These are phyloP conservation scores for Suillus clintonianus DNA, from an alignment of 768 basidiomycete genomes.

Conservation along the genomic window DNA sequence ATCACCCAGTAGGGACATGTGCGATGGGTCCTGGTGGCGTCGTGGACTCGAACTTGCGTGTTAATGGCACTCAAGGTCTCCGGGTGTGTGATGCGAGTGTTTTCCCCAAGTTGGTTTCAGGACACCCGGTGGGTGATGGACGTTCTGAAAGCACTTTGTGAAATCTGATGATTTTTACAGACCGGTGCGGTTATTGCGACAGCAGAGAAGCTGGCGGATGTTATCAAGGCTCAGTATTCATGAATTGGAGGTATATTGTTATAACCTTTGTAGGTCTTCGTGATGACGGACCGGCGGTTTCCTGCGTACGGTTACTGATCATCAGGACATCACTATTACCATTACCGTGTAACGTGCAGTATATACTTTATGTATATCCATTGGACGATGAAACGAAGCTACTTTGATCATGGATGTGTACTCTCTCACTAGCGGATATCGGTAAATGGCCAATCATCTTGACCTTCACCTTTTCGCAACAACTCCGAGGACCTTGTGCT, in stretches of 20 bases:
- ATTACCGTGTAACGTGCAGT: too few relatives aligned
- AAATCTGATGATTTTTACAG: constrained; percentile 13
- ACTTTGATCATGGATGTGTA: too few relatives aligned
- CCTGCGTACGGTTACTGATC: too few relatives aligned
- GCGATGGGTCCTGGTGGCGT: constrained; percentile 28
- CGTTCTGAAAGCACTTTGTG: not conserved
- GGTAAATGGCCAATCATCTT: too few relatives aligned
- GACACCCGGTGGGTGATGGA: constrained; percentile 35
- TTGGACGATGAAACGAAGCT: too few relatives aligned
- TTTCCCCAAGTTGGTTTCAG: constrained; percentile 38
- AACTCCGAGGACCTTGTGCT: too few relatives aligned
- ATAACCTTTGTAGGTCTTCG: too few relatives aligned
- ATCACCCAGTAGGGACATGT: constrained; percentile 38
- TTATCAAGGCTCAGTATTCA: constrained; percentile 30
- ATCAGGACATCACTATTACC: too few relatives aligned
- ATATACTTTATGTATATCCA: too few relatives aligned
- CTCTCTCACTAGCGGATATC: too few relatives aligned
- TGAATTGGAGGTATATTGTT: not conserved
- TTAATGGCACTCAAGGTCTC: constrained; percentile 39
- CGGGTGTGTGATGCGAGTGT: constrained; percentile 43
- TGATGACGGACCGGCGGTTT: too few relatives aligned
- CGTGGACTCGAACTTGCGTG: constrained; percentile 38
- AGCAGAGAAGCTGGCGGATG: constrained; percentile 38
- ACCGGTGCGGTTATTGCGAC: constrained; percentile 31
- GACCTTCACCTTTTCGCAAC: too few relatives aligned